Conservation (phyloP, 2,329 filamentous ascomycete genomes). For the Fusarium tjaetaba region DNA sequence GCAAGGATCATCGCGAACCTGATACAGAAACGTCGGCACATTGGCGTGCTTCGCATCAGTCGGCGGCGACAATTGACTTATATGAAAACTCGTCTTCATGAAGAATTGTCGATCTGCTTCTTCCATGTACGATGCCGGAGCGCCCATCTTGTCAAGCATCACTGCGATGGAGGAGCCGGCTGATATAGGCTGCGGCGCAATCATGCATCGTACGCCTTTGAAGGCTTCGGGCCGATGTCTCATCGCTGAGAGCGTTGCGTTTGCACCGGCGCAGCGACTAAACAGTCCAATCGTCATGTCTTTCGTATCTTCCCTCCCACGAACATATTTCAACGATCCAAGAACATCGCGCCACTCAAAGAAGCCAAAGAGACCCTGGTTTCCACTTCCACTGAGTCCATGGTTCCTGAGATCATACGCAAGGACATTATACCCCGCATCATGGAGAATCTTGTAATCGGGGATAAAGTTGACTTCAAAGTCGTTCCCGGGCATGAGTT, state of each 20-base stretch:
- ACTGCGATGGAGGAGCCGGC: neutral
- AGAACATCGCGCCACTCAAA: slow-evolving; percentile 33
- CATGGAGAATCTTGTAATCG: slow-evolving; percentile 31
- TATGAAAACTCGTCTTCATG: slow-evolving; percentile 28
- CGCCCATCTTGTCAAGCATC: slow-evolving; percentile 11
- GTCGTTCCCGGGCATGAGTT: slow-evolving; percentile 23
- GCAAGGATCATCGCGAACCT: slow-evolving; percentile 14
- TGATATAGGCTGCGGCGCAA: slow-evolving; percentile 23
- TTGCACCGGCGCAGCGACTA: slow-evolving; percentile 25
- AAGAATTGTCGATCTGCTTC: slow-evolving; percentile 24
- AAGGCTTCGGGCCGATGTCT: slow-evolving; percentile 13
- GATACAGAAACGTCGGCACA: slow-evolving; percentile 26
- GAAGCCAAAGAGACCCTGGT: slow-evolving; percentile 28
- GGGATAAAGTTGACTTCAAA: slow-evolving; percentile 34
- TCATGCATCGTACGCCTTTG: slow-evolving; percentile 17
- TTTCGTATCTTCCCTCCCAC: neutral
- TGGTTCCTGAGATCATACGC: slow-evolving; percentile 31
- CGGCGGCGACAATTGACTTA: neutral
- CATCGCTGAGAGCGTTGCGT: slow-evolving; percentile 18
- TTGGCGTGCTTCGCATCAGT: slow-evolving; percentile 20
- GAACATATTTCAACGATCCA: slow-evolving; percentile 19
- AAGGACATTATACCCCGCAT: slow-evolving; percentile 22
- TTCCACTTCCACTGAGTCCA: slow-evolving; percentile 15
- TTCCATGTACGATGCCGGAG: slow-evolving; percentile 14
- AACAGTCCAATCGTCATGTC: slow-evolving; percentile 23